phyloP scores from a whole-genome alignment of 108 stramenopile genomes.

The Stephanodiscus triporus region DNA sequence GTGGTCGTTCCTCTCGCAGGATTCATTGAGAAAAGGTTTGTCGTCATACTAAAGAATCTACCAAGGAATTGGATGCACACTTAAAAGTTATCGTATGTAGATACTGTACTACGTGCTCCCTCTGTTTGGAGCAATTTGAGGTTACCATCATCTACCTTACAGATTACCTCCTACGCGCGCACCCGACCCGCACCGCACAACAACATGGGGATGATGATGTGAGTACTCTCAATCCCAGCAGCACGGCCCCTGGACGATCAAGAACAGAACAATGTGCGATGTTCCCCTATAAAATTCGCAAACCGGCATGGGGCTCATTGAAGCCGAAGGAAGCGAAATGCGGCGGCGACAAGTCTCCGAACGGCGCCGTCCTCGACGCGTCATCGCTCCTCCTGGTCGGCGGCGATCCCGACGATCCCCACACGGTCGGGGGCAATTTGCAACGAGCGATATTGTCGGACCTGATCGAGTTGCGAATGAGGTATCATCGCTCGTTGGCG shows the following conservation, averaged over 20 bases:
- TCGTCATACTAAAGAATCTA: too few relatives aligned
- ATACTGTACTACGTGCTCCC: too few relatives aligned
- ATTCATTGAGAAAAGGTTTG: too few relatives aligned
- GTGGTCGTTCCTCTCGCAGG: too few relatives aligned
- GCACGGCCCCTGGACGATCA: neutral
- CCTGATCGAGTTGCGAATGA: constrained; percentile 18
- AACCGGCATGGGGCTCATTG: constrained; percentile 27
- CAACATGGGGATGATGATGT: too few relatives aligned
- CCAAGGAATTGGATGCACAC: too few relatives aligned
- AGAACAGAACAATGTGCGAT: neutral
- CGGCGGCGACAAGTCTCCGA: neutral
- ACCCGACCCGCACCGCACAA: too few relatives aligned
- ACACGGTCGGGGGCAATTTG: constrained; percentile 32
- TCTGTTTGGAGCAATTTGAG: too few relatives aligned
- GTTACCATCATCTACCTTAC: too few relatives aligned
- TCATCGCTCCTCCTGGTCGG: neutral
- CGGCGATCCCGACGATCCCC: constrained; percentile 19
- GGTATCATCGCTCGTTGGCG: too few relatives aligned
- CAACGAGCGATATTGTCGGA: constrained; percentile 39
- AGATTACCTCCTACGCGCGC: too few relatives aligned
- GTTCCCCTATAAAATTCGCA: constrained; percentile 47
- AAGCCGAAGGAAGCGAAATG: constrained; percentile 5
- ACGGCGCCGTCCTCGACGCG: neutral
- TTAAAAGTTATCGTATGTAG: too few relatives aligned
- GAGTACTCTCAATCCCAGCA: neutral